Evolutionary conservation across 352 stramenopile genomes (phyloP), one percentile per base, ranked within the genome.

Genomic region (Globisporangium recalcitrans): DNA sequence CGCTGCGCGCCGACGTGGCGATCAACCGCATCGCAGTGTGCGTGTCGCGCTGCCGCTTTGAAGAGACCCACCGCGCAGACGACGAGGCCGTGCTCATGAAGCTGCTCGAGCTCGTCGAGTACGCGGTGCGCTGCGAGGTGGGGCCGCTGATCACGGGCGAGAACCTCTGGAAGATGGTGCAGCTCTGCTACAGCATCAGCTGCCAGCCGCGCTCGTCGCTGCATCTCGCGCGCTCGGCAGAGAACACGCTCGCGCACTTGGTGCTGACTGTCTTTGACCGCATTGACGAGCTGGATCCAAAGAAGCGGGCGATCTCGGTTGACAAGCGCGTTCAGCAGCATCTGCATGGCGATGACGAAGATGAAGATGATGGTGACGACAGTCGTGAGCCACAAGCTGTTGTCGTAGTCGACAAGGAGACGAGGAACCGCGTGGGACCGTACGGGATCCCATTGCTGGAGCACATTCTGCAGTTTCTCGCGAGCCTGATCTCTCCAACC

Each of bases 221-320:
- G 58, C 83, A 99, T 36, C 80, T 99, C 16, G 86, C 92, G 48
- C 89, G 90, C 60, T 93, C 96, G 11, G 97, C 97, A 1, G 95
- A 97, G 31, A 98, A 98, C 75, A 98, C 96, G 34, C 78, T 99
- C 32, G 93, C 91, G 27, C 95, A 99, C 65, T 89, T 99, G 47
- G 92, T 99, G 10, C 83, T 99, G 59, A 97, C 97, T 11, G 87
- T 99, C 2, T 99, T 99, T 75, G 92, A 95, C 65, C 77, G 90
- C 21, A 91, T 96, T 29, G 72, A 90, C 49, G 87, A 91, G 62
- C 62, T 95, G 34, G 79, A 88, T 49, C 58, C 79, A 3, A 68
- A 64, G 51, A 55, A 62, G 21, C 26, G 32, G 0, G n/a, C 53
- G 1, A 58, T 53, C 1, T 53, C 62, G n/a, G 1, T 49, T 3